phyloP scores from a whole-genome alignment of 2,329 filamentous ascomycete species.

The Stenocarpella maydis region DNA sequence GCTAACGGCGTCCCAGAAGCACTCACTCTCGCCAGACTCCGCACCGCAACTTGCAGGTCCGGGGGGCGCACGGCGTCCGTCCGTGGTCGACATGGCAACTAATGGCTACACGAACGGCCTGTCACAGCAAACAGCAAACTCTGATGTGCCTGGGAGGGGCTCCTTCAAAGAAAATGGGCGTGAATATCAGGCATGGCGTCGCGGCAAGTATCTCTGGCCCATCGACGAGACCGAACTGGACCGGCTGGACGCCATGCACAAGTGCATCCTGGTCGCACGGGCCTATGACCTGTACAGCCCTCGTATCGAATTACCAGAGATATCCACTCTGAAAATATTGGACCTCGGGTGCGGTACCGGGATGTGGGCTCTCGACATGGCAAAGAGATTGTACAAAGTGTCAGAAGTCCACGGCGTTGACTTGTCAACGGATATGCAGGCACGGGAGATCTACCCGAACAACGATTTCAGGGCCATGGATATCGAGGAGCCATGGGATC shows the following conservation, averaged over 20 bases:
- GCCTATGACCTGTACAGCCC: constrained; percentile 28
- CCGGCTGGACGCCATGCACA: constrained; percentile 69
- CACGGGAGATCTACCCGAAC: constrained; percentile 66
- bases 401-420: constrained; percentile 26
- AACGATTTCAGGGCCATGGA: constrained; percentile 76
- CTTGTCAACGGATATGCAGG: constrained; percentile 32
- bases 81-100: constrained; percentile 29
- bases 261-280: constrained; percentile 63
- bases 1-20: constrained; percentile 27
- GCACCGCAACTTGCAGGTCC: not conserved
- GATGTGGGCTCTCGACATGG: constrained; percentile 90
- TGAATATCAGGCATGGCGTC: constrained; percentile 62
- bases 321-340: constrained; percentile 51
- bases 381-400: constrained; percentile 61
- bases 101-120: constrained; percentile 28
- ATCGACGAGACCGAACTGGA: constrained; percentile 68
- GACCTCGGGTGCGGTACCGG: constrained; percentile 87
- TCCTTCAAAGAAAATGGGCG: constrained; percentile 59
- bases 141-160: constrained; percentile 5
- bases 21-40: not conserved
- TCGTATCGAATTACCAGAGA: constrained; percentile 19
- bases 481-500: constrained; percentile 77
- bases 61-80: not conserved
- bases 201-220: constrained; percentile 66
- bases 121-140: not conserved